phyloP scores from a whole-genome alignment of 1,139 yeast species.

The Taphrina wiesneri region DNA sequence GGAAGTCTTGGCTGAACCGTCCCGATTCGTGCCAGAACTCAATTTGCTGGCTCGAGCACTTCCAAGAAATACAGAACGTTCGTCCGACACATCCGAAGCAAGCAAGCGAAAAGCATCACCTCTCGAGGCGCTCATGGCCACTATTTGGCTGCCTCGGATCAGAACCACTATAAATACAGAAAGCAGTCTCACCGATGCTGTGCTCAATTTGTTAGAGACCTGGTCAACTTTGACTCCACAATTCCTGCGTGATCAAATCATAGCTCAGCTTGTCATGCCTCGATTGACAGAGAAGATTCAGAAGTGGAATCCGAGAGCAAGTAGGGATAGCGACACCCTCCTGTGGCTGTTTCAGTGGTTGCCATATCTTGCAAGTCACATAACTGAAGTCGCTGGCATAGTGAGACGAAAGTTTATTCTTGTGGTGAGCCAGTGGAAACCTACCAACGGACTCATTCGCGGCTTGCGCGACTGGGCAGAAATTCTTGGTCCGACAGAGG shows the following conservation, averaged over 20 bases:
- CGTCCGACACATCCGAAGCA: neutral
- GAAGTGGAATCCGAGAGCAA: constrained; percentile 47
- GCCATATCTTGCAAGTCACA: constrained; percentile 43
- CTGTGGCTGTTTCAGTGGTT: constrained; percentile 54
- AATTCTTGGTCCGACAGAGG: constrained; percentile 46
- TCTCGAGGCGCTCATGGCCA: constrained; percentile 48
- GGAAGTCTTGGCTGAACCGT: constrained; percentile 48
- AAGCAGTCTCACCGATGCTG: constrained; percentile 40
- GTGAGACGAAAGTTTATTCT: constrained; percentile 46
- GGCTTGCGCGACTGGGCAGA: constrained; percentile 49
- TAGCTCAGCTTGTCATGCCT: constrained; percentile 47
- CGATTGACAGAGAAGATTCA: constrained; percentile 46
- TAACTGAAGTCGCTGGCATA: constrained; percentile 42
- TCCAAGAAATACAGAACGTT: constrained; percentile 31
- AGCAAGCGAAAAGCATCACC: constrained; percentile 36
- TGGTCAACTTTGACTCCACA: constrained; percentile 51
- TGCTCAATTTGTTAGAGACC: constrained; percentile 47
- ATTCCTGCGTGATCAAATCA: constrained; percentile 44
- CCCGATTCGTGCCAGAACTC: constrained; percentile 42
- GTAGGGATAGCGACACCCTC: constrained; percentile 18
- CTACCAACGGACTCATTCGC: constrained; percentile 42
- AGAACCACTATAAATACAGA: constrained; percentile 41
- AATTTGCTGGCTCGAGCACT: constrained; percentile 42
- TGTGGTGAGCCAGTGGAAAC: constrained; percentile 47
- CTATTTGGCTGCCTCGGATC: constrained; percentile 48